Evolutionary conservation across 2,329 filamentous ascomycete species (phyloP), one percentile per base, ranked within the genome.

Genomic region (Fonsecaea multimorphosa): DNA sequence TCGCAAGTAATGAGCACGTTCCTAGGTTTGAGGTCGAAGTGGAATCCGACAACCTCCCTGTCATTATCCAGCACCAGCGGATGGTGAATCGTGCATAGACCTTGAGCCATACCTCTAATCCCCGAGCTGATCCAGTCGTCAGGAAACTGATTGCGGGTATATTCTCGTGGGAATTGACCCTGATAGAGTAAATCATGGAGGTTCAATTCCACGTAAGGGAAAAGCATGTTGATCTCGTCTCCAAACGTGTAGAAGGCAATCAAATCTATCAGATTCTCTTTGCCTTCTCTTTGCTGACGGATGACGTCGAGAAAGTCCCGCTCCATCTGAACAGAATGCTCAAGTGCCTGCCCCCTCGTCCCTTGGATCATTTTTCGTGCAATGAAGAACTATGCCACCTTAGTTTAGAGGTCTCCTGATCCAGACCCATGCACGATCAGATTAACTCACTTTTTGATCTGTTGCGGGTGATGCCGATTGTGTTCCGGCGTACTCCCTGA

Each of bases 331-430:
- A 54, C 52, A 8, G 52, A 31, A 12, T 54, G 16, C 22, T 54
- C 52, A 3, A 54, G 52, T 19, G 27, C 32, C 14, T 54, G 52
- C 12, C 52, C 52, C 14, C 52, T 16, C 12, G 24, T 54, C 6
- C 52, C 52, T 32, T 54, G 52, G 14, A 54, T 54, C 52, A 54
- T 54, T 54, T 54, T 54, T 19, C 52, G 52, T 16, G 52, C 52
- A 22, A 54, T 54, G 19, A 32, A 54, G 52, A 54, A 54, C 52
- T 54, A 12, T 11, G 27, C 19, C 14, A 32, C 14, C 11, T 54
- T 32, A 32, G 52, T 32, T 31, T 19, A n/a, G 52, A 12, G 14
- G 19, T 9, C 14, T 29, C 19, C 27, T 54, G 14, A 32, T 54
- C 27, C 8, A 52, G 27, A 14, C 49, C 1, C 49, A 52, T 7